A percentile compares a stretch with the other conserved stretches of the same genome.
Conservation (phyloP, 2,329 filamentous ascomycete species). For the Talaromyces amestolkiae region DNA sequence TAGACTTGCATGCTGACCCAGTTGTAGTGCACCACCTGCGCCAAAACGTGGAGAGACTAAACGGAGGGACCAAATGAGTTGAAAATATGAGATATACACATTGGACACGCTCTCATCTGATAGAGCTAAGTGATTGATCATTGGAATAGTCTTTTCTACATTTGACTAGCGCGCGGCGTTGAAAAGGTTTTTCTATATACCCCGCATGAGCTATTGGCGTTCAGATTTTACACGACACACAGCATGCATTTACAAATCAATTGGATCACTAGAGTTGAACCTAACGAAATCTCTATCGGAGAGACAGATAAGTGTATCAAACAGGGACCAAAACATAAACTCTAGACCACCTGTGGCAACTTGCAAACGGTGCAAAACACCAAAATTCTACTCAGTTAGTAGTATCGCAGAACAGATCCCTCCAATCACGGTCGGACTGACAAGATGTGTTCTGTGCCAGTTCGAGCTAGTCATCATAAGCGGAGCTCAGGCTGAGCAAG, state of each 20-base stretch:
- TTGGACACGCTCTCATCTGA: background rate
- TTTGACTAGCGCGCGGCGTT: conserved; percentile 13
- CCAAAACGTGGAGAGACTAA: conserved; percentile 50
- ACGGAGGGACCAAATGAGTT: conserved; percentile 27
- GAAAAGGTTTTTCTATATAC: conserved; percentile 10
- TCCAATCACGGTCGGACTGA: background rate
- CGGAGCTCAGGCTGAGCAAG: conserved; percentile 6
- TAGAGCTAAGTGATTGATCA: background rate
- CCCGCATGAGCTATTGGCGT: conserved; percentile 9
- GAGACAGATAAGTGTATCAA: background rate
- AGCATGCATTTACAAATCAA: background rate
- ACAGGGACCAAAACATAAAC: background rate
- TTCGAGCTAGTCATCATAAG: conserved; percentile 5
- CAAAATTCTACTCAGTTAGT: background rate
- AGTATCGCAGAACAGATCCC: background rate
- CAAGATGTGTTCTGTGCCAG: background rate
- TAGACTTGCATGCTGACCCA: background rate
- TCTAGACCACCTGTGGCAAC: background rate
- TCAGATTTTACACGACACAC: background rate
- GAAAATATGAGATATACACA: background rate
- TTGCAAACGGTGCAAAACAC: background rate
- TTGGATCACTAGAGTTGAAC: background rate
- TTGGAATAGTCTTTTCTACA: background rate
- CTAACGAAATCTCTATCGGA: background rate
- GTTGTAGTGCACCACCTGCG: conserved; percentile 46